Evolutionary conservation across 352 stramenopile species (phyloP), one percentile per base, ranked within the genome.

Genomic region (Pythium phragmiticola): DNA sequence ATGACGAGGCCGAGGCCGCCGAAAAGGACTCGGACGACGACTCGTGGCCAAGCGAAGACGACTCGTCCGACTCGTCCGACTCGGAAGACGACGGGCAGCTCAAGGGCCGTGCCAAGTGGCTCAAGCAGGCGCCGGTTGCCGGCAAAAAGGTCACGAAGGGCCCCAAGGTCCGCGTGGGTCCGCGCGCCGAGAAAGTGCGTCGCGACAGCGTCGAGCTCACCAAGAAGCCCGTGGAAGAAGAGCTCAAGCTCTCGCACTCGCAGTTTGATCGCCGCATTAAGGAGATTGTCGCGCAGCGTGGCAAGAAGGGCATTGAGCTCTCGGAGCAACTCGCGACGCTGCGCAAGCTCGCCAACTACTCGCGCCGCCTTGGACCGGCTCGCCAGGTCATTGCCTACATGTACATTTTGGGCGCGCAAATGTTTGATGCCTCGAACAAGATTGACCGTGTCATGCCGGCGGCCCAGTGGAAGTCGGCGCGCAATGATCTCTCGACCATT

Each of bases 71-170:
- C n/a, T 50, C 43, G 43, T 93, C 77, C 47, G 78, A 82, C 36
- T 88, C 84, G 48, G 84, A 89, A 14, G 92, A 89, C 42, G 86
- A 95, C 26, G 83, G 81, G 34, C 80, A 97, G 80, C 90, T 98
- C 58, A 98, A 98, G 81, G 96, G 96, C 51, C 94, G 96, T 76
- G 94, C 94, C 7, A 85, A 83, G 49, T 99, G 96, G 96, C 77
- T 99, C 34, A 99, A 99, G 84, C 90, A 94, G 68, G 92, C 87
- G 33, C 69, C 80, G 9, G 81, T 78, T 36, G 81, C 85, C 49
- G 88, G 26, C 36, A 55, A 52, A 19, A 63, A 56, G 47, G 3
- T 30, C 6, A 21, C 7, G 14, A 56, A 57, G 46, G 47, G 17
- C 19, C 17, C n/a, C 17, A 89, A 87, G 70, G 74, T 73, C 51